Conservation (phyloP, 352 stramenopile genomes). For the Phytophthora tentaculata region DNA sequence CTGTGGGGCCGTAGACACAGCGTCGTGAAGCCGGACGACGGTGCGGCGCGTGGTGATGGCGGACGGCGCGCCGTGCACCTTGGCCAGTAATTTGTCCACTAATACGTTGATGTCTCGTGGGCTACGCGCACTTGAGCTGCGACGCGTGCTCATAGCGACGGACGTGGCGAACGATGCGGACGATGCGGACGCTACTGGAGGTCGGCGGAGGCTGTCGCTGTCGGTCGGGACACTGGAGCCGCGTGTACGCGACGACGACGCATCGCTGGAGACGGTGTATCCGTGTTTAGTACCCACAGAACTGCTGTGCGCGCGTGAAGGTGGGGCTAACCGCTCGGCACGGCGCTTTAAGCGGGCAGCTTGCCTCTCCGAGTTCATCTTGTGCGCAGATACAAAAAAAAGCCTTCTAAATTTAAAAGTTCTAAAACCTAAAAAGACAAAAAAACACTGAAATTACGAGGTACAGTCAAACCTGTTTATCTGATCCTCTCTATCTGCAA, state of each 20-base stretch:
- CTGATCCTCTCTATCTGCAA: no score
- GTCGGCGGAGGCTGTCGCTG: conserved; percentile 12
- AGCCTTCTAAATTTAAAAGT: no score
- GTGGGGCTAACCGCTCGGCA: conserved; percentile 34
- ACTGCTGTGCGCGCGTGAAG: conserved; percentile 20
- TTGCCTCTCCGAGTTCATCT: conserved; percentile 43
- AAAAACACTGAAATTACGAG: no score
- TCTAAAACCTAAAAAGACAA: no score
- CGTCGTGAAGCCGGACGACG: conserved; percentile 63
- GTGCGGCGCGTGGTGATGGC: conserved; percentile 62
- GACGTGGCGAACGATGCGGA: conserved; percentile 38
- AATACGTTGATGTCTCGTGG: conserved; percentile 59
- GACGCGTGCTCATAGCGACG: conserved; percentile 42
- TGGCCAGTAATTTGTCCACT: conserved; percentile 58
- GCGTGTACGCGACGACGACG: conserved; percentile 16
- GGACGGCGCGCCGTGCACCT: conserved; percentile 61
- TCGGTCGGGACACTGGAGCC: conserved; percentile 11
- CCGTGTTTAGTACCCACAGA: conserved; percentile 17
- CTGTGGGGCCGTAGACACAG: conserved; percentile 22
- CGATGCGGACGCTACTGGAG: conserved; percentile 16
- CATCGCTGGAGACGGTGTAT: conserved; percentile 4
- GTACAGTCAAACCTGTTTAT: no score
- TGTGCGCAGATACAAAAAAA: no score
- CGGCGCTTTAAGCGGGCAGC: conserved; percentile 52
- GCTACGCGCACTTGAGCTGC: conserved; percentile 27